Percentiles rank a stretch among this genome's conserved stretches.
phyloP scores from a whole-genome alignment of 306 rosid genomes.

The Fragaria vesca region DNA sequence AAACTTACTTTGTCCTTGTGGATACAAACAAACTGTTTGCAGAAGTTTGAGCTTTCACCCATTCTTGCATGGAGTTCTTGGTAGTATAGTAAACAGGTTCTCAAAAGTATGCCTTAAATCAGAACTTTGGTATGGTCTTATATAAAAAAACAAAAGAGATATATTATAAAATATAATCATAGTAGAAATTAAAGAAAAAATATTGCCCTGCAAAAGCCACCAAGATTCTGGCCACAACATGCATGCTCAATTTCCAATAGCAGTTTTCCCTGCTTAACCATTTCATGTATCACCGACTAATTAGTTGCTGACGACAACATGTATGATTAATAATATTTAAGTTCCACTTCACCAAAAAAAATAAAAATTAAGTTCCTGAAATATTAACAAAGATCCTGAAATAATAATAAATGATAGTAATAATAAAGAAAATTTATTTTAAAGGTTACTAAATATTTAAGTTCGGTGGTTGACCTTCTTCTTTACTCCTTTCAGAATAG shows the following conservation, averaged over 20 bases:
- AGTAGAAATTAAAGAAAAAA: neutral
- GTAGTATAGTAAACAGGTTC: neutral
- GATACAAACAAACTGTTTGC: neutral
- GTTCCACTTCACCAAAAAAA: no score
- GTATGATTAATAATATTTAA: no score
- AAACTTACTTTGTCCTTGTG: neutral
- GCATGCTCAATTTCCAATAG: neutral
- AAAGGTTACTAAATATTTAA: neutral
- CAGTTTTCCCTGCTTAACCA: neutral
- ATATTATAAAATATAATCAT: no score
- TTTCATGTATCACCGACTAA: neutral
- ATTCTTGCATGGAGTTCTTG: neutral
- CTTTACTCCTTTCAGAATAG: neutral
- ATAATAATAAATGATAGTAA: neutral
- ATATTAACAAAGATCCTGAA: no score
- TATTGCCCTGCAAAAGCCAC: neutral
- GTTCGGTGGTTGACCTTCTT: neutral
- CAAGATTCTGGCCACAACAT: neutral
- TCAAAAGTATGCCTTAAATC: neutral
- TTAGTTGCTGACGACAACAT: neutral
- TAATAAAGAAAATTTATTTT: neutral
- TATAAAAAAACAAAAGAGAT: neutral
- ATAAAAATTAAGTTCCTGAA: no score
- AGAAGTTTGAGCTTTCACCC: slow-evolving; percentile 10
- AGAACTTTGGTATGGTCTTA: neutral